A percentile compares a stretch with the other conserved stretches of the same genome.
Conservation (phyloP, 257 asterid species). For the Rauvolfia tetraphylla region DNA sequence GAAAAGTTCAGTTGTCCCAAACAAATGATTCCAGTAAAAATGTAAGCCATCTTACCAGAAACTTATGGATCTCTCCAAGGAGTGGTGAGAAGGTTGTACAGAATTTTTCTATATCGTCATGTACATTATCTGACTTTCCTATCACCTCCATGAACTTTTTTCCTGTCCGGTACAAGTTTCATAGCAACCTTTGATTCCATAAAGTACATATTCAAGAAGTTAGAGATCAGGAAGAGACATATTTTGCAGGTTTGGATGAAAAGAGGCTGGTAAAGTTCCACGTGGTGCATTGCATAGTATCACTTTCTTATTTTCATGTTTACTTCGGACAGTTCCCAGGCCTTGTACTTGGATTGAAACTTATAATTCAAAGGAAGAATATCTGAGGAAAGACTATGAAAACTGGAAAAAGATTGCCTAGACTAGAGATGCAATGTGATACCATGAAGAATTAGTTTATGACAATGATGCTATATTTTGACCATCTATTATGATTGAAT, state of each 20-base stretch:
- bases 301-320: no score
- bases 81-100: constrained; percentile 49
- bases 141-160: constrained; percentile 71
- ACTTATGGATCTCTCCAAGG: constrained; percentile 60
- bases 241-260: neutral
- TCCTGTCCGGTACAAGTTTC: constrained; percentile 78
- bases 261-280: no score
- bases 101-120: constrained; percentile 53
- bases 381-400: neutral
- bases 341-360: neutral
- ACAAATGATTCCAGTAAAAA: neutral
- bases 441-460: neutral
- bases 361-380: neutral
- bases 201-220: neutral
- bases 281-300: no score
- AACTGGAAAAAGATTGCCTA: neutral
- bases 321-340: neutral
- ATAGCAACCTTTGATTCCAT: constrained; percentile 45
- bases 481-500: no score
- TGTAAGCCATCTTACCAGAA: constrained; percentile 37
- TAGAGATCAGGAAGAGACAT: neutral
- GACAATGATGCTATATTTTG: neutral
- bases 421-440: neutral
- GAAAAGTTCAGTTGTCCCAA: neutral
- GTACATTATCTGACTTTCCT: constrained; percentile 36